Evolutionary conservation across 2,329 filamentous ascomycete species (phyloP).

Genomic region (Ascochyta pisi): DNA sequence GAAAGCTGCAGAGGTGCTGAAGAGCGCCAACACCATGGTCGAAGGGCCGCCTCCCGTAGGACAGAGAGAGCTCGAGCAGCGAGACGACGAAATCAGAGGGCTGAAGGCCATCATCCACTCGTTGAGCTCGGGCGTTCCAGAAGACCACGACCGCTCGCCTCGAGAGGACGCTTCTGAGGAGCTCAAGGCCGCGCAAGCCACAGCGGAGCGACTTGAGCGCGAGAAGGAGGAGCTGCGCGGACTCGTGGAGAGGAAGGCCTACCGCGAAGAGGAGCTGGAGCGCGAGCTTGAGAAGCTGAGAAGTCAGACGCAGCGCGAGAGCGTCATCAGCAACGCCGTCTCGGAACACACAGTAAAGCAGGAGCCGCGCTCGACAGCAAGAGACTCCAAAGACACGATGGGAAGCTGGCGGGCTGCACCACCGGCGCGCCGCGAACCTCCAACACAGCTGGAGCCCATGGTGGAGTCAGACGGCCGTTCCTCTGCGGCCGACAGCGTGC

Average conservation of each 20-base stretch:
- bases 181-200: slow-evolving; percentile 64
- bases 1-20: slow-evolving; percentile 71
- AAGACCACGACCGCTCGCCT: slow-evolving; percentile 42
- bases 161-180: slow-evolving; percentile 51
- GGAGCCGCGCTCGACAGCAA: slow-evolving; percentile 63
- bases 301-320: slow-evolving; percentile 57
- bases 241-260: slow-evolving; percentile 73
- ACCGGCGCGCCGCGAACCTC: slow-evolving; percentile 34
- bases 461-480: slow-evolving; percentile 68
- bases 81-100: slow-evolving; percentile 95
- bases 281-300: slow-evolving; percentile 73
- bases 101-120: slow-evolving; percentile 98
- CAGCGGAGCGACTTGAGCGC: slow-evolving; percentile 75
- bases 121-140: slow-evolving; percentile 74
- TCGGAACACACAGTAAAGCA: slow-evolving; percentile 55
- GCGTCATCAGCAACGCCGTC: slow-evolving; percentile 61
- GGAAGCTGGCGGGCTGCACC: slow-evolving; percentile 60
- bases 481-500: slow-evolving; percentile 70
- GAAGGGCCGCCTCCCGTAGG: slow-evolving; percentile 51
- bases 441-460: slow-evolving; percentile 69
- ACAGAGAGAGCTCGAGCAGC: slow-evolving; percentile 84
- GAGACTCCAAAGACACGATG: slow-evolving; percentile 72
- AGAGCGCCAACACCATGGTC: slow-evolving; percentile 58
- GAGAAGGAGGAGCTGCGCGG: slow-evolving; percentile 80
- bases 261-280: slow-evolving; percentile 84